phyloP scores from a whole-genome alignment of 2,329 filamentous ascomycete genomes.

The Tolypocladium nubicola region DNA sequence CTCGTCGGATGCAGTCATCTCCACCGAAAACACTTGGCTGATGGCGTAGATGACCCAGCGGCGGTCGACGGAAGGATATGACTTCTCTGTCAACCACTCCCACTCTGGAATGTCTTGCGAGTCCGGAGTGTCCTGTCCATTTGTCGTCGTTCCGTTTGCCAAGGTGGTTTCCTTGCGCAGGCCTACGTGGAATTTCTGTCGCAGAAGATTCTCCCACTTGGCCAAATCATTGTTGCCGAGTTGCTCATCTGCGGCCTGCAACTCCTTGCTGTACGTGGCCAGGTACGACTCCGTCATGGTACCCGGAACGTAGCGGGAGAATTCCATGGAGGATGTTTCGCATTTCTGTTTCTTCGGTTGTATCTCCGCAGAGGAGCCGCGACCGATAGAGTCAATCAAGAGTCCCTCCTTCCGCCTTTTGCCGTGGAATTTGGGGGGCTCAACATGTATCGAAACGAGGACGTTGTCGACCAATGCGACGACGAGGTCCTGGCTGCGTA shows the following conservation, averaged over 20 bases:
- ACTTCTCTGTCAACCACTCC: constrained; percentile 33
- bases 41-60: constrained; percentile 56
- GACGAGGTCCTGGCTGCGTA: constrained; percentile 54
- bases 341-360: constrained; percentile 20
- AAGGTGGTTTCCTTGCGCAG: constrained; percentile 11
- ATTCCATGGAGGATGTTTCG: constrained; percentile 19
- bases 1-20: constrained; percentile 27
- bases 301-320: constrained; percentile 31
- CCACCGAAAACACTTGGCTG: constrained; percentile 49
- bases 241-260: constrained; percentile 35
- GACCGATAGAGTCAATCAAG: constrained; percentile 64
- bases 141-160: constrained; percentile 9
- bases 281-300: constrained; percentile 40
- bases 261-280: constrained; percentile 31
- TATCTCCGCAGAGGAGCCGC: constrained; percentile 37
- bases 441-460: constrained; percentile 60
- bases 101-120: constrained; percentile 31
- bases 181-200: constrained; percentile 37
- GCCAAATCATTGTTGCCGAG: constrained; percentile 33
- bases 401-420: constrained; percentile 50
- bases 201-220: constrained; percentile 39
- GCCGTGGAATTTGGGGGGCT: constrained; percentile 45
- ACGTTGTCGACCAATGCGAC: constrained; percentile 54
- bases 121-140: constrained; percentile 9
- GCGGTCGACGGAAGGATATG: constrained; percentile 48